Conservation (phyloP, 805 yeast genomes). For the Schwanniomyces polymorphus region DNA sequence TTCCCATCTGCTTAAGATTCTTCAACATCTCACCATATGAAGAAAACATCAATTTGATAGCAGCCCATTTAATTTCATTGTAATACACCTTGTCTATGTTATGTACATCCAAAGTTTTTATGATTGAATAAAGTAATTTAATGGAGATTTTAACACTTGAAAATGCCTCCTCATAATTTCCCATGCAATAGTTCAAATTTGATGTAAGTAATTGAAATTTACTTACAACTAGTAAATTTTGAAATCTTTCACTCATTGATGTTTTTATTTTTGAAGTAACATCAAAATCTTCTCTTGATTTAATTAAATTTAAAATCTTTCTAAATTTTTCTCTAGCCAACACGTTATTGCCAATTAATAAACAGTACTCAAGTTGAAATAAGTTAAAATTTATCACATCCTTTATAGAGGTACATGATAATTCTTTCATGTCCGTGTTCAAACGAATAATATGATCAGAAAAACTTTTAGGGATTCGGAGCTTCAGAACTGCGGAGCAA, state of each 20-base stretch:
- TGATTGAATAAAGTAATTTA: constrained; percentile 52
- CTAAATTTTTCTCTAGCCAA: constrained; percentile 21
- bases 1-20: constrained; percentile 48
- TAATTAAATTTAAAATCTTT: constrained; percentile 20
- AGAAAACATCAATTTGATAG: constrained; percentile 32
- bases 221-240: constrained; percentile 29
- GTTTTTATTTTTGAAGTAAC: constrained; percentile 11
- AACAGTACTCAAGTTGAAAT: constrained; percentile 27
- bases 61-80: constrained; percentile 32
- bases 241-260: constrained; percentile 18
- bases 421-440: constrained; percentile 11
- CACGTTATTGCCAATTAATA: constrained; percentile 15
- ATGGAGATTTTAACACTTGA: constrained; percentile 48
- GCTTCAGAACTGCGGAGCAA: constrained; percentile 8
- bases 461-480: constrained; percentile 8
- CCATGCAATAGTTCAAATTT: constrained; percentile 13
- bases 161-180: constrained; percentile 28
- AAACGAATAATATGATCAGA: constrained; percentile 15
- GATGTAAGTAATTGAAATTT: constrained; percentile 34
- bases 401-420: background rate
- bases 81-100: constrained; percentile 15
- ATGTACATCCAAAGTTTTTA: constrained; percentile 36
- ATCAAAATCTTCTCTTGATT: constrained; percentile 28
- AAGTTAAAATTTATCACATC: constrained; percentile 25
- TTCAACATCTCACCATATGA: constrained; percentile 42